phyloP scores from a whole-genome alignment of 306 rosid genomes.

The Cucurbita ficifolia region DNA sequence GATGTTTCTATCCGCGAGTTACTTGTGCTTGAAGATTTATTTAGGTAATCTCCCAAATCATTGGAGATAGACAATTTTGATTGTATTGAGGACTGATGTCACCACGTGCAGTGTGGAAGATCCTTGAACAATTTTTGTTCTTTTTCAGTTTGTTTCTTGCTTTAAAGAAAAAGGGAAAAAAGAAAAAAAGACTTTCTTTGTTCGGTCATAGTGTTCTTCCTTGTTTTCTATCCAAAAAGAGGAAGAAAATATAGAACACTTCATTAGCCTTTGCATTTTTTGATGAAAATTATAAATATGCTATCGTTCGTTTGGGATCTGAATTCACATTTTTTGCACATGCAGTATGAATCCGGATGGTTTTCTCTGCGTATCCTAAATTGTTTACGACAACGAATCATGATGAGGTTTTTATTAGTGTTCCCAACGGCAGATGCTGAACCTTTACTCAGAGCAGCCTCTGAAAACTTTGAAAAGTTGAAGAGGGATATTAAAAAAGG shows the following conservation, averaged over 20 bases:
- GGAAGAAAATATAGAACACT: not conserved
- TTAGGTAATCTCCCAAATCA: not conserved
- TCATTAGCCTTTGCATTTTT: not conserved
- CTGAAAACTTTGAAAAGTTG: slow-evolving; percentile 54
- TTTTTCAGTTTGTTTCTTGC: not conserved
- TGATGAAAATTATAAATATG: not conserved
- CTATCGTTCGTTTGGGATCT: not conserved
- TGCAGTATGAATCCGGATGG: slow-evolving; percentile 79
- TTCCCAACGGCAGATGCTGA: slow-evolving; percentile 56
- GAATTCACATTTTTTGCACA: slow-evolving; percentile 5
- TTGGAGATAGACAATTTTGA: not conserved
- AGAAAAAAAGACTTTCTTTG: not conserved
- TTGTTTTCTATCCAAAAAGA: not conserved
- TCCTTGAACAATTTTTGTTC: not conserved
- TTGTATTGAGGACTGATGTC: not conserved
- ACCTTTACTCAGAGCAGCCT: slow-evolving; percentile 47
- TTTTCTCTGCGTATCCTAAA: slow-evolving; percentile 35
- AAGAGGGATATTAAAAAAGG: slow-evolving; percentile 36
- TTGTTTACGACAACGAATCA: slow-evolving; percentile 51
- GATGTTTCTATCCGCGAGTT: not conserved
- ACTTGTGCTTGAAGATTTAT: not conserved
- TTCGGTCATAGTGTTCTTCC: not conserved
- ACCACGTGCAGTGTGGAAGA: not conserved
- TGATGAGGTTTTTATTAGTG: slow-evolving; percentile 57
- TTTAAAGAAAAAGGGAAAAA: not conserved